Evolutionary conservation across 164 flowering plant genomes (phyloP), one percentile per base, ranked within the genome.

Genomic region (Taxillus chinensis): DNA sequence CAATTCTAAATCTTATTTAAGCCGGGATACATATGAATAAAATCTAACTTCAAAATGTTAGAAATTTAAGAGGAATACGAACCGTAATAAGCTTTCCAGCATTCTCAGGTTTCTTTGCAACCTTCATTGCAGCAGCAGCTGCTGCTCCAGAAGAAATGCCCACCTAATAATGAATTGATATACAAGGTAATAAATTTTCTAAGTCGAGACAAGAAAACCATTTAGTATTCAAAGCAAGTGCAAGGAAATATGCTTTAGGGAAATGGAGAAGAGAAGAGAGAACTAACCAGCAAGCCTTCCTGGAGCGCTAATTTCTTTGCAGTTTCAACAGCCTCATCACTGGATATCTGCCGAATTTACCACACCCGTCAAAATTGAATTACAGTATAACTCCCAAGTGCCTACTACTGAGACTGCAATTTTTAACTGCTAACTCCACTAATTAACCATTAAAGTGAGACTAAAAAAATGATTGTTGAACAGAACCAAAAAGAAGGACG

Each of bases 81-180:
- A 90, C 98, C 65, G 78, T 87, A 65, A 90, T 82, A 64, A 93
- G 90, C 74, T 90, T 93, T 66, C 98, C 98, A 0, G 93, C 89
- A 81, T 88, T 93, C 72, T 86, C 96, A 51, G 93, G 86, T 76
- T 95, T 81, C 73, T 84, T 84, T 56, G 82, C 97, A 42, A 93
- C 84, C 68, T 70, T 71, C 45, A 88, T 71, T 46, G 98, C 97
- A 60, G 97, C 97, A 43, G 84, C 83, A 5, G 96, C 89, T 0
- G 95, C 96, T 0, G 97, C 98, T 55, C 97, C 98, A 52, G 97
- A 93, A 55, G 98, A 93, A 71, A 90, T 89, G 10, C 97, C 98
- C n/a, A n/a, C n/a, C n/a, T n/a, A 41, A 48, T 15, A 45, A 57
- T 92, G 77, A 62, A 27, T 27, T 27, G 27, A 2, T 0, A 27